These are phyloP conservation scores for Xylaria sp. DNA, from an alignment of 2,329 filamentous ascomycete species.

Conservation along the genomic window DNA sequence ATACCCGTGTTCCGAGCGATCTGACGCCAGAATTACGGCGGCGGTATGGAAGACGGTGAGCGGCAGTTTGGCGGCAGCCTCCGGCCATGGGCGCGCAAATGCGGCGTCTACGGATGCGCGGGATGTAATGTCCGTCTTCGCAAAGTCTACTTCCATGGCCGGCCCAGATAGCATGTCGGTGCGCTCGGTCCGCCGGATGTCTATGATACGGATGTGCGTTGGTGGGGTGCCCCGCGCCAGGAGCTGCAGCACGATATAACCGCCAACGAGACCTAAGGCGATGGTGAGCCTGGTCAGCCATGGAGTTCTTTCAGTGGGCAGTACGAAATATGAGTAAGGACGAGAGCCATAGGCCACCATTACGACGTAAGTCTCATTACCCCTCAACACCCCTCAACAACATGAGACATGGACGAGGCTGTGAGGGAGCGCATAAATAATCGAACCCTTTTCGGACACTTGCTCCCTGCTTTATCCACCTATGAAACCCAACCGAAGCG, in stretches of 20 bases:
- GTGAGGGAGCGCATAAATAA: not conserved
- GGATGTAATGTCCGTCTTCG: conserved; percentile 62
- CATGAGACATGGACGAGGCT: not conserved
- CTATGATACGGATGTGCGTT: conserved; percentile 63
- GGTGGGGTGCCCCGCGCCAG: conserved; percentile 62
- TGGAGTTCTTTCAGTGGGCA: not conserved
- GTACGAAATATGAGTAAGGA: not conserved
- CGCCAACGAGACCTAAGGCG: conserved; percentile 62
- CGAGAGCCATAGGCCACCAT: not conserved
- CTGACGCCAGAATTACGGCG: conserved; percentile 62
- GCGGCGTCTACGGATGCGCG: conserved; percentile 55
- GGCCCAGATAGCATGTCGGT: conserved; percentile 54
- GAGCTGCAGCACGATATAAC: conserved; percentile 64
- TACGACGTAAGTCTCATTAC: not conserved
- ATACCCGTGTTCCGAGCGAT: conserved; percentile 59
- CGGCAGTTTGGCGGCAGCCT: conserved; percentile 53
- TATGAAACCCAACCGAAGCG: not conserved
- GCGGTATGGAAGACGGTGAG: conserved; percentile 69
- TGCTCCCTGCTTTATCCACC: not conserved
- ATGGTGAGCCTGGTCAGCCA: conserved; percentile 14
- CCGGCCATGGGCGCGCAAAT: conserved; percentile 59
- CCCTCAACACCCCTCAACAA: not conserved
- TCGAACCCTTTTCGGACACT: not conserved
- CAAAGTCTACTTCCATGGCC: conserved; percentile 54
- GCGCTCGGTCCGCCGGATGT: conserved; percentile 58